These are phyloP conservation scores for Ophiobolus disseminans DNA, from an alignment of 2,329 filamentous ascomycete genomes.

Conservation along the genomic window DNA sequence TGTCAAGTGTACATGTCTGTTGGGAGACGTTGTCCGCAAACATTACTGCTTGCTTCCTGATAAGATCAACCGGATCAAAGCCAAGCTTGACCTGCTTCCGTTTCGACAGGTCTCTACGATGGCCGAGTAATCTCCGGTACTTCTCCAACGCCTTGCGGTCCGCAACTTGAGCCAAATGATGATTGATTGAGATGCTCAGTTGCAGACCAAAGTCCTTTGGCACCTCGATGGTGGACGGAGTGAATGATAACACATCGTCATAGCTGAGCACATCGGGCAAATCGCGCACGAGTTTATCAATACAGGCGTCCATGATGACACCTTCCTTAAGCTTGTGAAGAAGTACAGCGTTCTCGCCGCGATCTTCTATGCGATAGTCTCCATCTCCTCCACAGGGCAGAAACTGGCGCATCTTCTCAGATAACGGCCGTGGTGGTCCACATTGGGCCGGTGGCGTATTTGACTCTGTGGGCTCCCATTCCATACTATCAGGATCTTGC, in stretches of 20 bases:
- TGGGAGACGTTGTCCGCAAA: constrained; percentile 31
- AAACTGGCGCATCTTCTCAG: constrained; percentile 41
- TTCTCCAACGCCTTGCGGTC: constrained; percentile 48
- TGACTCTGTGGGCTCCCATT: constrained; percentile 46
- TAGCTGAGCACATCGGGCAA: constrained; percentile 46
- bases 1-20: constrained; percentile 40
- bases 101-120: constrained; percentile 42
- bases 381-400: constrained; percentile 36
- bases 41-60: constrained; percentile 49
- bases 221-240: constrained; percentile 48
- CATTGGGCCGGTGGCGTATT: constrained; percentile 38
- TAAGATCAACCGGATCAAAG: constrained; percentile 49
- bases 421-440: constrained; percentile 37
- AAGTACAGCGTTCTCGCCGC: constrained; percentile 37
- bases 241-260: constrained; percentile 43
- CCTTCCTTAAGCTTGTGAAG: constrained; percentile 46
- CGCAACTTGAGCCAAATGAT: constrained; percentile 48
- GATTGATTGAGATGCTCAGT: constrained; percentile 49
- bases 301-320: constrained; percentile 46
- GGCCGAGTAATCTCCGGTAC: constrained; percentile 46
- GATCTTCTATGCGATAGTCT: constrained; percentile 28
- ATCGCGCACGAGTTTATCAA: constrained; percentile 46
- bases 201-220: constrained; percentile 48
- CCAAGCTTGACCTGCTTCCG: constrained; percentile 43
- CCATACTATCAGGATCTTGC: constrained; percentile 48